Conservation (phyloP, 495 filamentous ascomycete genomes). For the Penicillium psychrofluorescens region DNA sequence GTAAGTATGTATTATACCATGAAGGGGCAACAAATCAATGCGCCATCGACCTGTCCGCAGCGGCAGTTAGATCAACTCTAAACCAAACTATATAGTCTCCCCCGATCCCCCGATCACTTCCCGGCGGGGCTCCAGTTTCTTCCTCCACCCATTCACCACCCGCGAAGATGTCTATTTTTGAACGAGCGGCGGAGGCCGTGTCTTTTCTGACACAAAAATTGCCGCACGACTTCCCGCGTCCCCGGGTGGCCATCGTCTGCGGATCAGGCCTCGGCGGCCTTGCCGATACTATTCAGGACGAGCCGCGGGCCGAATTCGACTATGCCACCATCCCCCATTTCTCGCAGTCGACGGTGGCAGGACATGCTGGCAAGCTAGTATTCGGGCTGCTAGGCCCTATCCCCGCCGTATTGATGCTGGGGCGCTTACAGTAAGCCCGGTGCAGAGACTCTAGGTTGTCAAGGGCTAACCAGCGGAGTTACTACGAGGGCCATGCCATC, state of each 20-base stretch:
- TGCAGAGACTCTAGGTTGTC: background rate
- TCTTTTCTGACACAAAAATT: constrained; percentile 29
- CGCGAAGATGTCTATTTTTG: constrained; percentile 14
- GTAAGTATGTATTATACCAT: too few species aligned
- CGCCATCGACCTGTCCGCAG: too few species aligned
- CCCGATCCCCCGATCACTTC: too few species aligned
- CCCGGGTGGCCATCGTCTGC: constrained; percentile 63
- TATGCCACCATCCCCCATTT: constrained; percentile 63
- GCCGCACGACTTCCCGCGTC: constrained; percentile 41
- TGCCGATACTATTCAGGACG: constrained; percentile 47
- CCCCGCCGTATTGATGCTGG: constrained; percentile 65
- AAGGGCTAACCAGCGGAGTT: constrained; percentile 35
- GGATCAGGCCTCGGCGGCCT: constrained; percentile 67
- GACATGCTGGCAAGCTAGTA: constrained; percentile 69
- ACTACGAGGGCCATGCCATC: constrained; percentile 71
- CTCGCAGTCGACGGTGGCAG: constrained; percentile 54
- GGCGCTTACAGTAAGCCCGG: constrained; percentile 60
- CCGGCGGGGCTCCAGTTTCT: too few species aligned
- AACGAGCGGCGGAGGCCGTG: constrained; percentile 33
- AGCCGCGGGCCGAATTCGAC: constrained; percentile 47
- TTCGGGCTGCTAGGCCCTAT: constrained; percentile 57
- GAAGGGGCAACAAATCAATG: too few species aligned
- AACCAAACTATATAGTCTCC: too few species aligned
- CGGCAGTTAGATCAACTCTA: too few species aligned
- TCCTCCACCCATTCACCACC: too few species aligned